Evolutionary conservation across 116 monocot species (phyloP).

Genomic region (Papilionanthe hybrid): DNA sequence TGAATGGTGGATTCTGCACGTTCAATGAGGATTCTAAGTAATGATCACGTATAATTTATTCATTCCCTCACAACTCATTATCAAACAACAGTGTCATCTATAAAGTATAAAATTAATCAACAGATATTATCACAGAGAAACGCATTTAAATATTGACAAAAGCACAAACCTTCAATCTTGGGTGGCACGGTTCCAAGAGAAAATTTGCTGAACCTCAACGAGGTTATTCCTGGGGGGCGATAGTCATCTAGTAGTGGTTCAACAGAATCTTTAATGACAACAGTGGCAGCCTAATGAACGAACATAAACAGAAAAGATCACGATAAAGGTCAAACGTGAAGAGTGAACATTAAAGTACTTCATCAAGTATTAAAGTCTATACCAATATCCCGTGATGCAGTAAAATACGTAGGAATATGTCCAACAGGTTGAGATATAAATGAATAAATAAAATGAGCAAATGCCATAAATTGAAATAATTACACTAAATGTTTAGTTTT

Average conservation of each 20-base stretch:
- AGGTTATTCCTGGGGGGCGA: constrained; percentile 88
- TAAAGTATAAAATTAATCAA: background rate
- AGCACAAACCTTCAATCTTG: constrained; percentile 86
- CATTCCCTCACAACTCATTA: background rate
- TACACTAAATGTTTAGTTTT: background rate
- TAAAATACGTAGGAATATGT: background rate
- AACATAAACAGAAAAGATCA: constrained; percentile 6
- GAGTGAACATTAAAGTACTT: background rate
- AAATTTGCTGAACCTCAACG: constrained; percentile 92
- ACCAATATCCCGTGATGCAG: background rate
- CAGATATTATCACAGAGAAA: background rate
- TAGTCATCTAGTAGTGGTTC: constrained; percentile 95
- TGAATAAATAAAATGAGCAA: background rate
- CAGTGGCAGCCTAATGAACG: constrained; percentile 65
- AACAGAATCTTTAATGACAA: constrained; percentile 79
- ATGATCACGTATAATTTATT: background rate
- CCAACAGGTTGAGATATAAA: background rate
- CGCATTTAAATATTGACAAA: background rate
- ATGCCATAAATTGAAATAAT: background rate
- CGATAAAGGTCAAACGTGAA: background rate
- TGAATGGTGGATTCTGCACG: background rate
- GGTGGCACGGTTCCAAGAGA: constrained; percentile 87
- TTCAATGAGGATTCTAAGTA: background rate
- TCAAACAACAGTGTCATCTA: background rate
- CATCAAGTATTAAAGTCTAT: background rate